These are phyloP conservation scores for Sarocladium kiliense DNA, from an alignment of 2,329 filamentous ascomycete genomes.

Conservation along the genomic window DNA sequence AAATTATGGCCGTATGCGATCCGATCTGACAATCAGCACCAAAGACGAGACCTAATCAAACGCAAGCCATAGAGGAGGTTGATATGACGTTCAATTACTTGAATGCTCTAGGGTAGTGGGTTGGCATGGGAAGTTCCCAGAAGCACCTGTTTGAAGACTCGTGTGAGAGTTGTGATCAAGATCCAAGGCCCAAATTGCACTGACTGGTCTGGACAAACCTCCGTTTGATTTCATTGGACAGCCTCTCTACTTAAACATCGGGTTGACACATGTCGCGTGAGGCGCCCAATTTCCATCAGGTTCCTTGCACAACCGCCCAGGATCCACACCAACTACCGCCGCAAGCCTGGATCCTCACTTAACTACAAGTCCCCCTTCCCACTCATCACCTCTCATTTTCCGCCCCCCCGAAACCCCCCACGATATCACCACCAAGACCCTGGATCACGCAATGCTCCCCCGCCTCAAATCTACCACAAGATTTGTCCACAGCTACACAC, in stretches of 20 bases:
- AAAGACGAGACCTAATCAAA: too few species aligned
- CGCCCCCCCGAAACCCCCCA: background rate
- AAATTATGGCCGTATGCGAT: too few species aligned
- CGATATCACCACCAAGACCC: slow-evolving; percentile 9
- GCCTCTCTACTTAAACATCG: background rate
- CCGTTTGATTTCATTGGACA: background rate
- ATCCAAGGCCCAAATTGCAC: too few species aligned
- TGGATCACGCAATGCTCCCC: slow-evolving; percentile 8
- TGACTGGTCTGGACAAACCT: too few species aligned
- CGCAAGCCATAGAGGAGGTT: too few species aligned
- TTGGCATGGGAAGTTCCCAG: too few species aligned
- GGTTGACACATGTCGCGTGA: background rate
- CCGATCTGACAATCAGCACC: too few species aligned
- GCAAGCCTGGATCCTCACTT: background rate
- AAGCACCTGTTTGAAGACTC: background rate
- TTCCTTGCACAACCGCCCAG: background rate
- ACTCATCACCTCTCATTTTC: background rate
- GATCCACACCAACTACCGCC: background rate
- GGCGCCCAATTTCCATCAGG: too few species aligned
- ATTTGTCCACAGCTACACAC: background rate
- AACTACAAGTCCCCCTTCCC: background rate
- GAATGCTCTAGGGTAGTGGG: background rate
- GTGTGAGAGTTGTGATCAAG: too few species aligned
- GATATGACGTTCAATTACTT: background rate
- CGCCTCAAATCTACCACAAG: background rate